Evolutionary conservation across 495 filamentous ascomycete genomes (phyloP).

Genomic region (Lasiosphaeriaceae sp.): DNA sequence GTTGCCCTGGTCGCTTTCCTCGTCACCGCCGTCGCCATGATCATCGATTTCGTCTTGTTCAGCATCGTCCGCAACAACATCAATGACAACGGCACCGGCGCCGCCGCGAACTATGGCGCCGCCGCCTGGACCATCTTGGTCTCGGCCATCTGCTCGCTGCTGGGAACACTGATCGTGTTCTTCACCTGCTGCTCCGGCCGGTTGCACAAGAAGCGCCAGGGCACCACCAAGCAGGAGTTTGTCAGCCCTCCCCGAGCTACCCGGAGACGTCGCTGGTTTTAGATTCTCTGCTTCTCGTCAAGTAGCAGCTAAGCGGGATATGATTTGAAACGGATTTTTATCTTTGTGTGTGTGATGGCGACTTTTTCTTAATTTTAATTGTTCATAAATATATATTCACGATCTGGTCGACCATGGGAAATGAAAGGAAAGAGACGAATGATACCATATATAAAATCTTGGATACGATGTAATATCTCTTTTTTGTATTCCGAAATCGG

Average conservation of each 20-base stretch:
- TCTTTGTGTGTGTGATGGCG: too few relatives aligned
- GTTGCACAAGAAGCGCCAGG: background rate
- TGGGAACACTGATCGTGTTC: slow-evolving; percentile 53
- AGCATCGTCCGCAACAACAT: slow-evolving; percentile 49
- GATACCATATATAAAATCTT: too few relatives aligned
- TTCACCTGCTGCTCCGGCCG: slow-evolving; percentile 49
- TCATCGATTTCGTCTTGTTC: slow-evolving; percentile 54
- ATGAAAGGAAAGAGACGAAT: background rate
- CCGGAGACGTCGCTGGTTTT: too few relatives aligned
- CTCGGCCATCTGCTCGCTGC: slow-evolving; percentile 46
- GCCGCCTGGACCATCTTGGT: slow-evolving; percentile 52
- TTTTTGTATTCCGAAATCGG: too few relatives aligned
- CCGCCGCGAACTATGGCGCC: slow-evolving; percentile 38
- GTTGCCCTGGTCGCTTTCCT: slow-evolving; percentile 50
- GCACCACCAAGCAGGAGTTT: background rate
- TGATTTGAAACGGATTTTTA: too few relatives aligned
- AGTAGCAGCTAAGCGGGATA: too few relatives aligned
- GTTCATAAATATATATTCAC: too few relatives aligned
- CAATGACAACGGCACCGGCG: slow-evolving; percentile 36
- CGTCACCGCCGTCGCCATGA: slow-evolving; percentile 49
- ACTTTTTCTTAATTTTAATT: too few relatives aligned
- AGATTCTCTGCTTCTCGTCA: too few relatives aligned
- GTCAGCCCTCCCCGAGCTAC: background rate
- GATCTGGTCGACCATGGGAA: too few relatives aligned
- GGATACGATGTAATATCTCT: too few relatives aligned